A percentile compares a stretch with the other conserved stretches of the same genome.
These are phyloP conservation scores for Starmerella gropengiesseri DNA, from an alignment of 805 yeast genomes.

Conservation along the genomic window DNA sequence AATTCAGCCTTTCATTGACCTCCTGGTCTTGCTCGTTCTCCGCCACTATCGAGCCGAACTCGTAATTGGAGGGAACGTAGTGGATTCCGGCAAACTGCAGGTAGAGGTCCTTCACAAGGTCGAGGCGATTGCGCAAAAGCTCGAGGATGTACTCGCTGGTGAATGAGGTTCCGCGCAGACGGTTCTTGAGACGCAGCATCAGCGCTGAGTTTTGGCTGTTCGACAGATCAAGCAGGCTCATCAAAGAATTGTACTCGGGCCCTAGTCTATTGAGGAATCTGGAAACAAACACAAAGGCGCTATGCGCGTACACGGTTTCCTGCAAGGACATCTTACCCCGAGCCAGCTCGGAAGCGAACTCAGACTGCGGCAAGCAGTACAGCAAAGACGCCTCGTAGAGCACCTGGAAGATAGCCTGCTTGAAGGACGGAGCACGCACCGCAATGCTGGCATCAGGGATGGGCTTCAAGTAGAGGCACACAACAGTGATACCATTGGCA, in stretches of 20 bases:
- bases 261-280: constrained; percentile 93
- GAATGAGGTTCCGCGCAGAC: constrained; percentile 86
- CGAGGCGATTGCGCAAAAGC: constrained; percentile 58
- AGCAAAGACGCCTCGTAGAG: constrained; percentile 87
- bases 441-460: constrained; percentile 30
- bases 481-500: constrained; percentile 73
- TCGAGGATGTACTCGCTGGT: constrained; percentile 75
- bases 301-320: constrained; percentile 89
- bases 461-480: constrained; percentile 75
- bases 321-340: constrained; percentile 75
- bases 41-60: constrained; percentile 15
- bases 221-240: constrained; percentile 51
- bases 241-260: constrained; percentile 67
- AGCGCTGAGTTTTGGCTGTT: constrained; percentile 64
- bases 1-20: constrained; percentile 30
- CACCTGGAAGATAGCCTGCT: constrained; percentile 75
- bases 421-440: constrained; percentile 38
- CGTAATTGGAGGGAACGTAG: constrained; percentile 46
- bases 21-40: constrained; percentile 21
- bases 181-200: constrained; percentile 66
- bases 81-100: constrained; percentile 86
- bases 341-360: constrained; percentile 64
- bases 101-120: constrained; percentile 69
- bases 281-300: constrained; percentile 82
- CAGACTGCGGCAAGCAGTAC: constrained; percentile 81